Conservation (phyloP, 768 basidiomycete genomes). For the Amanita pallidorosea region DNA sequence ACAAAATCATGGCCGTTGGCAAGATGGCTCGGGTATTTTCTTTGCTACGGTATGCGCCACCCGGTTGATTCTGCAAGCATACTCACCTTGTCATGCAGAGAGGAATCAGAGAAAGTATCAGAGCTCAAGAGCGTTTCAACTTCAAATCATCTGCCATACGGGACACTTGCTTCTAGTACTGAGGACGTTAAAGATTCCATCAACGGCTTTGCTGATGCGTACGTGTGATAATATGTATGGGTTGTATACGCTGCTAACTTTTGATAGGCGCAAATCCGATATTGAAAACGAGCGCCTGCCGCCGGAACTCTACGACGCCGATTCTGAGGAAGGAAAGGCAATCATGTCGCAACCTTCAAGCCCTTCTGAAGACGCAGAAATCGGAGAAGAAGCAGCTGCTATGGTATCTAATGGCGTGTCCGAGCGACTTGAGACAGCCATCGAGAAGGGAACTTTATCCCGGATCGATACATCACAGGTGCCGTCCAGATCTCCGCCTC, state of each 20-base stretch:
- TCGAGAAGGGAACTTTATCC: constrained; percentile 16
- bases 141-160: constrained; percentile 68
- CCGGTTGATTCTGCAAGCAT: not conserved
- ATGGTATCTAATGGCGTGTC: constrained; percentile 35
- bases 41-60: constrained; percentile 65
- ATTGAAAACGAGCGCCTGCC: constrained; percentile 99
- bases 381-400: constrained; percentile 21
- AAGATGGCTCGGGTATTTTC: constrained; percentile 95
- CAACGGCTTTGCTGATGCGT: constrained; percentile 92
- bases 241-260: not conserved
- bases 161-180: constrained; percentile 74
- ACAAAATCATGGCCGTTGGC: constrained; percentile 97
- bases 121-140: constrained; percentile 91
- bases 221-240: constrained; percentile 26
- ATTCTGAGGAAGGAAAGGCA: constrained; percentile 60
- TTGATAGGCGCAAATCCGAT: constrained; percentile 80
- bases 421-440: constrained; percentile 30
- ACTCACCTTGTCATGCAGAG: constrained; percentile 33
- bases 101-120: constrained; percentile 95
- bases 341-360: constrained; percentile 49
- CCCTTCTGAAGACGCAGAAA: constrained; percentile 33
- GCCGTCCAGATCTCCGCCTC: constrained; percentile 18
- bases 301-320: constrained; percentile 83
- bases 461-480: constrained; percentile 1
- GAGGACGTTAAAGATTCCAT: constrained; percentile 96